Base-by-base conservation (phyloP, 2,329 filamentous ascomycete genomes). In the Basipetospora chlamydospora region DNA sequence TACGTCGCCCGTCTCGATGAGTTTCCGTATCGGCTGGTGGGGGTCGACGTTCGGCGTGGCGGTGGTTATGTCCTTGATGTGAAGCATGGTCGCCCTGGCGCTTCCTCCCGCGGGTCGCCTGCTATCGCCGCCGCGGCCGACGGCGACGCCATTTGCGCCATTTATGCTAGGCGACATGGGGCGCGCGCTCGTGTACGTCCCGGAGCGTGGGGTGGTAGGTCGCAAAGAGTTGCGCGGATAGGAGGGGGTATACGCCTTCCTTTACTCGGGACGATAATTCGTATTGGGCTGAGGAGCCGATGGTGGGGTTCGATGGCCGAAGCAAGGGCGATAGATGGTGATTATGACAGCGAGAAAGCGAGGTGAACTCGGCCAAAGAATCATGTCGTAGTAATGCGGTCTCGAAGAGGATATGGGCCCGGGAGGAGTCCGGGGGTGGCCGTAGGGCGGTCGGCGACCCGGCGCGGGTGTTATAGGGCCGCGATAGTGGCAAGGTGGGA, bases 61-160 rank as follows among this genome's bases (percentile, higher is more conserved):
- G 12, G 58, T 60, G 17, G 63, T 58, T 26, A 73, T 52, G 47
- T 73, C 69, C 41, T 70, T 61, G 44, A 73, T 65, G 44, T 73
- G 69, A 13, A 64, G 62, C 16, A 70, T 53, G 13, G 61, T 55
- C 20, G 58, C 45, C 33, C 52, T 58, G 35, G 30, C 6, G 23
- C 17, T 21, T 12, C 25, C 37, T 11, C 37, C 37, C 12, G 12
- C 18, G 15, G 20, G 36, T 22, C 25, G 6, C 6, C 22, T 28
- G 25, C 20, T 21, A 13, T 20, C 16, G n/a, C 44, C 47, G 7
- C 17, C 16, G n/a, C 44, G 47, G 7, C 42, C 43, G 26, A 41
- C 16, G 32, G 46, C 46, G 29, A 44, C 43, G 43, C 49, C 52
- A 45, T 52, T 49, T 20, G 44, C 46, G 26, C 47, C 47, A 34